Evolutionary conservation across 192 early-diverging fungal species (phyloP).

Genomic region (Podila verticillata): DNA sequence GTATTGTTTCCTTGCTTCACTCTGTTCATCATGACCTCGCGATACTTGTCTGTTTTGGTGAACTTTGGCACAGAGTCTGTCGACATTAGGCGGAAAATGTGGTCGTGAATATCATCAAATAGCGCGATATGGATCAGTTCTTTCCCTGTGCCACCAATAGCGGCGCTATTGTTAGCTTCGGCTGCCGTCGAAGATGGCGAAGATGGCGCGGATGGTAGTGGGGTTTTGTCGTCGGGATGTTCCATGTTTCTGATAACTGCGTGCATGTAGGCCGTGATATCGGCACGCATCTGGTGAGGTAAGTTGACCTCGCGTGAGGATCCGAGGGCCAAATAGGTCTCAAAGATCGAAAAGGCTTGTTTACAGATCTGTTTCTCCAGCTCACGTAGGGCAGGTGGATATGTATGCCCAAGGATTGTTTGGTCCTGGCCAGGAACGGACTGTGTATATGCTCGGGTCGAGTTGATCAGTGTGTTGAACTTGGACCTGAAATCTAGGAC

Average conservation of each 20-base stretch:
- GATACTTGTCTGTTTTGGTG: constrained; percentile 65
- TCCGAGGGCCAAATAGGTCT: constrained; percentile 57
- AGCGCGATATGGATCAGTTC: constrained; percentile 49
- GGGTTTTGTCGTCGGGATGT: constrained; percentile 21
- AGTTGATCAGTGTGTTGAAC: constrained; percentile 44
- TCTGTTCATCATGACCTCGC: constrained; percentile 46
- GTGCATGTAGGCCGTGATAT: constrained; percentile 59
- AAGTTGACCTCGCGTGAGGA: constrained; percentile 63
- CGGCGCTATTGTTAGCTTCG: not conserved
- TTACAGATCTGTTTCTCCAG: constrained; percentile 57
- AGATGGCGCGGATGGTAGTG: constrained; percentile 20
- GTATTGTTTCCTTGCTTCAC: constrained; percentile 19
- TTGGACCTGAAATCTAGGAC: constrained; percentile 58
- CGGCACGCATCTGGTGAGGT: constrained; percentile 56
- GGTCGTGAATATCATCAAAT: constrained; percentile 71
- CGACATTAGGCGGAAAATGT: constrained; percentile 78
- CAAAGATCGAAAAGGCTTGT: constrained; percentile 63
- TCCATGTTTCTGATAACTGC: constrained; percentile 53
- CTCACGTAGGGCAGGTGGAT: constrained; percentile 33
- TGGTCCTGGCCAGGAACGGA: constrained; percentile 15
- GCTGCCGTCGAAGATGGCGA: constrained; percentile 13
- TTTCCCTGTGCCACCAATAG: not conserved
- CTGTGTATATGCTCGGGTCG: constrained; percentile 11
- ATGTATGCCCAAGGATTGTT: not conserved
- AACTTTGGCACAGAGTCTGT: constrained; percentile 83